Conservation (phyloP, 176 grass and related monocot genomes). For the Juncus effusus region DNA sequence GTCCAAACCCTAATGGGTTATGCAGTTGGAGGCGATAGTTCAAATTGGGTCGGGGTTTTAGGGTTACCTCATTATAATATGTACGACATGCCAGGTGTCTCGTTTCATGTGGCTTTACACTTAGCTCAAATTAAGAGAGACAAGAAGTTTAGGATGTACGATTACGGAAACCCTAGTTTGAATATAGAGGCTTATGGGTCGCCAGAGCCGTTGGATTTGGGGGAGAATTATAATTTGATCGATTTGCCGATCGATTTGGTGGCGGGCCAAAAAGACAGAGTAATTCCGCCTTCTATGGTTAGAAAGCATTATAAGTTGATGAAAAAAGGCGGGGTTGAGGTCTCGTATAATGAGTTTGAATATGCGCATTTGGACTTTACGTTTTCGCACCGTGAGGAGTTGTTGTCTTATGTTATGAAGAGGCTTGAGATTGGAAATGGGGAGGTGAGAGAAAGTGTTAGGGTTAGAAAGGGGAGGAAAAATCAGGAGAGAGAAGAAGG, state of each 20-base stretch:
- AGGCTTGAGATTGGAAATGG: constrained; percentile 40
- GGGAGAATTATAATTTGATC: constrained; percentile 60
- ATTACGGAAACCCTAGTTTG: constrained; percentile 60
- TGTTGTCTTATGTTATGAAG: constrained; percentile 87
- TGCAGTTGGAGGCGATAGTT: constrained; percentile 87
- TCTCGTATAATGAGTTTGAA: constrained; percentile 94
- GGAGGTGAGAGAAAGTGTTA: constrained; percentile 34
- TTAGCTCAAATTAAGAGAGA: constrained; percentile 82
- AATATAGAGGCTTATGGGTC: constrained; percentile 80
- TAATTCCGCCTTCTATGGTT: constrained; percentile 91
- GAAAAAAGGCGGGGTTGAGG: constrained; percentile 54
- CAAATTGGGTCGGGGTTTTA: constrained; percentile 89
- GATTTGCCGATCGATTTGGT: constrained; percentile 84
- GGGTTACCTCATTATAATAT: constrained; percentile 95
- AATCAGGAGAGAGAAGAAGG: constrained; percentile 15
- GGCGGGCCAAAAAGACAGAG: constrained; percentile 63
- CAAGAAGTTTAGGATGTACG: constrained; percentile 86
- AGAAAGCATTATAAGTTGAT: constrained; percentile 87
- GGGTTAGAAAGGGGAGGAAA: constrained; percentile 46
- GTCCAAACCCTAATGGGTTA: constrained; percentile 97
- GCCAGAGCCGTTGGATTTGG: constrained; percentile 81
- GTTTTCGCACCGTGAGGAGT: constrained; percentile 87
- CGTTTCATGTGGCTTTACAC: constrained; percentile 81
- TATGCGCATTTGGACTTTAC: constrained; percentile 99
- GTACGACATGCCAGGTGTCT: constrained; percentile 98